Evolutionary conservation across 2,329 filamentous ascomycete species (phyloP).

Genomic region (Fusarium cicatricum): DNA sequence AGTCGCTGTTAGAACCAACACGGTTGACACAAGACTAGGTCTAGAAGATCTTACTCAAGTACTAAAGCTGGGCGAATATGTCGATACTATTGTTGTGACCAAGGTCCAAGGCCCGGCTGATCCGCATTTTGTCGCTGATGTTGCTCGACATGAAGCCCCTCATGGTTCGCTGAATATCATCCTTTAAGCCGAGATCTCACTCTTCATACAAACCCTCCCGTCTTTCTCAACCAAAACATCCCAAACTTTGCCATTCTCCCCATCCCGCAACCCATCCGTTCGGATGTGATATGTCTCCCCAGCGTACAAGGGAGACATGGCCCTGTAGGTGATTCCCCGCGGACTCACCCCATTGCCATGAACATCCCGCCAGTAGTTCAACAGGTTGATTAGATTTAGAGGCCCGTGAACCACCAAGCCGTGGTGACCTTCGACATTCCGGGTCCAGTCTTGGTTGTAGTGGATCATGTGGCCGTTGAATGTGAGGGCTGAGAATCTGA

Average conservation of each 20-base stretch:
- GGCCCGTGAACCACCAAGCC: conserved; percentile 82
- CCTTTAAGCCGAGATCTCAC: conserved; percentile 38
- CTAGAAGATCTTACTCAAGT: too few species aligned
- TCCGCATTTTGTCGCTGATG: too few species aligned
- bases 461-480: conserved; percentile 91
- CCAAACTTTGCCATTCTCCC: conserved; percentile 46
- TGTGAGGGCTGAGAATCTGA: conserved; percentile 84
- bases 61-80: too few species aligned
- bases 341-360: conserved; percentile 43
- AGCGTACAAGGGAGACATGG: conserved; percentile 74
- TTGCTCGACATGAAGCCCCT: too few species aligned
- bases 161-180: too few species aligned
- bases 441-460: conserved; percentile 74
- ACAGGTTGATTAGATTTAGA: conserved; percentile 75
- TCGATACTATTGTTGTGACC: too few species aligned
- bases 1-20: too few species aligned
- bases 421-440: conserved; percentile 72
- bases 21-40: too few species aligned
- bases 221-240: conserved; percentile 58
- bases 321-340: conserved; percentile 68
- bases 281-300: conserved; percentile 70
- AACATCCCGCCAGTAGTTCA: conserved; percentile 72
- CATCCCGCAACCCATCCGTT: conserved; percentile 54
- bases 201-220: conserved; percentile 49
- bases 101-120: too few species aligned